These are phyloP conservation scores for Zasmidium angulare DNA, from an alignment of 2,329 filamentous ascomycete genomes.

Conservation along the genomic window DNA sequence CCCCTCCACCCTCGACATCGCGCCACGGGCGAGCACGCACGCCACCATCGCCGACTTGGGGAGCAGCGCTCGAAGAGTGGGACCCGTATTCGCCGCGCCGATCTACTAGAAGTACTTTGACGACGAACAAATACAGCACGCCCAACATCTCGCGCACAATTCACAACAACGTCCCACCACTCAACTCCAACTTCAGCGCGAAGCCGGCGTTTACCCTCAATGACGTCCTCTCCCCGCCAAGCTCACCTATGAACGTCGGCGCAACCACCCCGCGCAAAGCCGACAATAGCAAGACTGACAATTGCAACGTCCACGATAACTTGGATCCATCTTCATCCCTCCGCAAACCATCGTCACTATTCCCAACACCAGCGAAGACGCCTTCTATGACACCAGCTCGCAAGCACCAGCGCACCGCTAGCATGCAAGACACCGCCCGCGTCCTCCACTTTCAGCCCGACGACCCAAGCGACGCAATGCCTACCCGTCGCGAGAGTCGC, in stretches of 20 bases:
- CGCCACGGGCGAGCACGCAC: constrained; percentile 41
- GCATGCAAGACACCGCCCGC: constrained; percentile 52
- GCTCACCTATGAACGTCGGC: constrained; percentile 1
- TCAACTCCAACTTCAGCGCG: background rate
- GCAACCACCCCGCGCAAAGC: constrained; percentile 2
- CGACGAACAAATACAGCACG: constrained; percentile 47
- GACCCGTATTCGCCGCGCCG: constrained; percentile 65
- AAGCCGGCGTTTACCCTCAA: background rate
- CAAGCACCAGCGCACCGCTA: constrained; percentile 53
- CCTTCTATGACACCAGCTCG: constrained; percentile 46
- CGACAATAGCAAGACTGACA: constrained; percentile 7
- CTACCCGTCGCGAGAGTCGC: constrained; percentile 55
- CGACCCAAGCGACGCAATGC: constrained; percentile 58
- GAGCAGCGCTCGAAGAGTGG: constrained; percentile 64
- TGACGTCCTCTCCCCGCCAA: constrained; percentile 5
- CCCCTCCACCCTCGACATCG: constrained; percentile 15
- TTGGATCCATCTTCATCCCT: constrained; percentile 23
- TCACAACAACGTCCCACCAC: constrained; percentile 20
- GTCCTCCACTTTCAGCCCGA: constrained; percentile 56
- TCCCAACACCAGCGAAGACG: constrained; percentile 73
- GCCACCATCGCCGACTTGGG: constrained; percentile 67
- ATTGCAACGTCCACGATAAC: constrained; percentile 5
- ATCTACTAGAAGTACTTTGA: constrained; percentile 30
- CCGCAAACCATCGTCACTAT: constrained; percentile 56
- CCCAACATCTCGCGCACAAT: constrained; percentile 32